A percentile compares a stretch with the other conserved stretches of the same genome.
phyloP scores from a whole-genome alignment of 2,329 filamentous ascomycete species.

The Scytalidium sp. region DNA sequence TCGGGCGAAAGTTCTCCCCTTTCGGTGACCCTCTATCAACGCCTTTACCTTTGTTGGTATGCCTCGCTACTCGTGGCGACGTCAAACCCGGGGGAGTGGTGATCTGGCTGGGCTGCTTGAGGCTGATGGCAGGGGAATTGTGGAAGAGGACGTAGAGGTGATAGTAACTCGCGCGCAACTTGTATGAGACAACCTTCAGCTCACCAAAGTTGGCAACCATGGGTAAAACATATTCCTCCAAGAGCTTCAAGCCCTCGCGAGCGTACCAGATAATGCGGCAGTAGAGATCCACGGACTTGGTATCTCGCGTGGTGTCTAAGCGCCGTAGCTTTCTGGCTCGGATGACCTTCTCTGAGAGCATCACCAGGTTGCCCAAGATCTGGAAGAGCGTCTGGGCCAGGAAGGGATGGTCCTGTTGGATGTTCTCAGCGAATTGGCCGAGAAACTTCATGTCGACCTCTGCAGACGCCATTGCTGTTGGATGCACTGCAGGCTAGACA shows the following conservation, averaged over 20 bases:
- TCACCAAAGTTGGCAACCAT: conserved; percentile 77
- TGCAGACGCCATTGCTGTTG: conserved; percentile 78
- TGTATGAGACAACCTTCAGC: conserved; percentile 85
- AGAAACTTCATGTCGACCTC: conserved; percentile 98
- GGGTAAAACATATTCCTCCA: conserved; percentile 85
- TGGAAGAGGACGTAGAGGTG: conserved; percentile 97
- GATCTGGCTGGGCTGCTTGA: conserved; percentile 24
- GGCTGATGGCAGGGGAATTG: conserved; percentile 72
- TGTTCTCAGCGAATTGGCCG: conserved; percentile 79
- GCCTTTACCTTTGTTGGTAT: conserved; percentile 25
- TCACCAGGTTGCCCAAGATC: conserved; percentile 84
- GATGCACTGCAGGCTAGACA: background rate
- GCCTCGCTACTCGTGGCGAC: conserved; percentile 20
- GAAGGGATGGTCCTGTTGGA: conserved; percentile 72
- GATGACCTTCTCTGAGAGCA: conserved; percentile 80
- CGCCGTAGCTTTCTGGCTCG: conserved; percentile 79
- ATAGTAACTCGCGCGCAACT: conserved; percentile 90
- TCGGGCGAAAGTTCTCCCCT: conserved; percentile 18
- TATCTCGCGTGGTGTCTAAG: conserved; percentile 74
- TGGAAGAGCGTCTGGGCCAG: conserved; percentile 84
- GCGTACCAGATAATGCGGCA: conserved; percentile 95
- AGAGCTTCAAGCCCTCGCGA: conserved; percentile 81
- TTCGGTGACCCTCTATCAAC: conserved; percentile 18
- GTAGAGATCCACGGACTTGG: conserved; percentile 78
- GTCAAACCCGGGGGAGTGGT: conserved; percentile 35